phyloP scores from a whole-genome alignment of 2,329 filamentous ascomycete genomes.

The Aspergillus cejpii region DNA sequence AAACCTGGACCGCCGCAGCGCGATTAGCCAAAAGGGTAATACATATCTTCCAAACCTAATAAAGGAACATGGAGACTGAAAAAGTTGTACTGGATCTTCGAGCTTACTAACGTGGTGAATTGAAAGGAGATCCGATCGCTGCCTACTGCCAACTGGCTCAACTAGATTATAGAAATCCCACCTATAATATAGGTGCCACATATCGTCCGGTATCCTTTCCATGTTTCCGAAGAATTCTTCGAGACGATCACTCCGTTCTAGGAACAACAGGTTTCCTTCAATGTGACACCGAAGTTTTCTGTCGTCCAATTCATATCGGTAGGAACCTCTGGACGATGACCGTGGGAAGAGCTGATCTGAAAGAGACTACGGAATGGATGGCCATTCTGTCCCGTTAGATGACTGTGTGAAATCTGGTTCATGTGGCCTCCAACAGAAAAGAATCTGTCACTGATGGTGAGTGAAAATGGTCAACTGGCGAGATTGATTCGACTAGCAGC shows the following conservation, averaged over 20 bases:
- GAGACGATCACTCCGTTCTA: not conserved
- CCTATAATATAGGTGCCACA: not conserved
- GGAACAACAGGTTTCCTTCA: not conserved
- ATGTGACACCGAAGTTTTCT: not conserved
- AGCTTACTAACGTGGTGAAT: not conserved
- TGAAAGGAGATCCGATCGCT: not conserved
- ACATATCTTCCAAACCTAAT: not conserved
- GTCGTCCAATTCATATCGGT: not conserved
- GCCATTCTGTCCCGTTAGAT: not conserved
- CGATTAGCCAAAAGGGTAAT: not conserved
- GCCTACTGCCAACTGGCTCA: not conserved
- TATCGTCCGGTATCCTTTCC: not conserved
- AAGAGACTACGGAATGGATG: not conserved
- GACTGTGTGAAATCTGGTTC: not conserved
- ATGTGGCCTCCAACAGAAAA: not conserved
- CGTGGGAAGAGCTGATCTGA: not conserved
- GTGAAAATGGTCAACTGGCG: not conserved
- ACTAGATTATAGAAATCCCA: not conserved
- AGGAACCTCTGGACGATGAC: not conserved
- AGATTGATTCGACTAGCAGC: not conserved
- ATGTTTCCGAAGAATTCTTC: not conserved
- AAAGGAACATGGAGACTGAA: not conserved
- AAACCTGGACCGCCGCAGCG: not conserved
- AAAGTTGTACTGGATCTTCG: not conserved
- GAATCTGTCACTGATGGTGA: not conserved